Evolutionary conservation across 805 yeast species (phyloP).

Genomic region (Kazachstania africana): DNA sequence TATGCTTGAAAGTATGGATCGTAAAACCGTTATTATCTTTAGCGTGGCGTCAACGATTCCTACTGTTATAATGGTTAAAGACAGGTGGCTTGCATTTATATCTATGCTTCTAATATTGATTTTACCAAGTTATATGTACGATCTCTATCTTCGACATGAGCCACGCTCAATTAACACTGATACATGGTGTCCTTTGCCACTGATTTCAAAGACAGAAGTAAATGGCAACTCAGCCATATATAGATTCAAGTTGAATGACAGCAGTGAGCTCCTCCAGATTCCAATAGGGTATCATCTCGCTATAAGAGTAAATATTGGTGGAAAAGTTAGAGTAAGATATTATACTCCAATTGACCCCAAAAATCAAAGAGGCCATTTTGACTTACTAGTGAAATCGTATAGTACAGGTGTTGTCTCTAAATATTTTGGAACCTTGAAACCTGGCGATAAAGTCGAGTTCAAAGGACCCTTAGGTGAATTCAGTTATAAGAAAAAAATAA

Average conservation of each 20-base stretch:
- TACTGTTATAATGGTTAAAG: too few species aligned
- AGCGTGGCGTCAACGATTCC: too few species aligned
- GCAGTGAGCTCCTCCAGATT: constrained; percentile 46
- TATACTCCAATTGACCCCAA: constrained; percentile 67
- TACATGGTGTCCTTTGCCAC: constrained; percentile 52
- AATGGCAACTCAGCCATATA: constrained; percentile 61
- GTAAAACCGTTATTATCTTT: too few species aligned
- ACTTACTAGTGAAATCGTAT: constrained; percentile 65
- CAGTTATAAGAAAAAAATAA: constrained; percentile 20
- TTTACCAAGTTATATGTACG: too few species aligned
- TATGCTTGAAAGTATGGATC: too few species aligned
- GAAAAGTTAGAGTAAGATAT: constrained; percentile 36
- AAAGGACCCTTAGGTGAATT: constrained; percentile 74
- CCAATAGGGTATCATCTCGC: constrained; percentile 71
- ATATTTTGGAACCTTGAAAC: constrained; percentile 47
- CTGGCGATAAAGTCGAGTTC: constrained; percentile 56
- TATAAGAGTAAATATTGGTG: constrained; percentile 32
- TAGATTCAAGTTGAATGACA: constrained; percentile 51
- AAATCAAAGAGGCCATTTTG: constrained; percentile 61
- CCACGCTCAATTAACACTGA: constrained; percentile 32
- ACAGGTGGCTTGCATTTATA: too few species aligned
- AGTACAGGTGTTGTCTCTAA: constrained; percentile 57
- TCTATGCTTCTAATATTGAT: too few species aligned
- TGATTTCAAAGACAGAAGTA: constrained; percentile 58
- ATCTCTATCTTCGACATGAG: too few species aligned